Conservation (phyloP, 768 basidiomycete species). For the Plicaturopsis crispa region DNA sequence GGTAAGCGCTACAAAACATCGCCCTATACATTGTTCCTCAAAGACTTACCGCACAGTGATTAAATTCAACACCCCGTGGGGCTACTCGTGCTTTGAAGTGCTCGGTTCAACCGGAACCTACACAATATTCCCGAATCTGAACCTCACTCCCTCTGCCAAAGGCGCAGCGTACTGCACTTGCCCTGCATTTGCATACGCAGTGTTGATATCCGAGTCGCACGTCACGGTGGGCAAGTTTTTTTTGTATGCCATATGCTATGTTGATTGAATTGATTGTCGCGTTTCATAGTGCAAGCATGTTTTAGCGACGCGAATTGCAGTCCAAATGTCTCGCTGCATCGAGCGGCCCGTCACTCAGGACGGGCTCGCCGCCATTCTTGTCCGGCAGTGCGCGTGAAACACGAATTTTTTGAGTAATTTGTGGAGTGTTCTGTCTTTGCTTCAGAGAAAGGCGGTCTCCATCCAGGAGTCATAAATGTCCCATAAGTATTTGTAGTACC, state of each 20-base stretch:
- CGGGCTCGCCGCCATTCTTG: conserved; percentile 39
- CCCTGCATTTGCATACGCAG: conserved; percentile 62
- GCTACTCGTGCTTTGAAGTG: conserved; percentile 57
- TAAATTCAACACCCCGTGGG: conserved; percentile 50
- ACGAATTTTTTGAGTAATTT: no score
- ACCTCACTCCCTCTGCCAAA: conserved; percentile 27
- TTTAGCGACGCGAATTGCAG: conserved; percentile 56
- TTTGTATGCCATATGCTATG: conserved; percentile 6
- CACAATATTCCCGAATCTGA: conserved; percentile 43
- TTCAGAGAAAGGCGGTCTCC: no score
- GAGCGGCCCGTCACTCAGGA: conserved; percentile 39
- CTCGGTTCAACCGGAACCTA: conserved; percentile 59
- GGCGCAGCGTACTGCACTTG: conserved; percentile 62
- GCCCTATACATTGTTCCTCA: not conserved
- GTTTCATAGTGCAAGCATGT: conserved; percentile 69
- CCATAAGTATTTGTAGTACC: no score
- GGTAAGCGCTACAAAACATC: conserved; percentile 31
- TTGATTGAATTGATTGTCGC: conserved; percentile 1
- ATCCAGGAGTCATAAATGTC: no score
- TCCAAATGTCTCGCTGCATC: conserved; percentile 41
- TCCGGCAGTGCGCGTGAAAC: conserved; percentile 28
- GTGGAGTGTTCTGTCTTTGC: no score
- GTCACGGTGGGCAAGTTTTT: no score
- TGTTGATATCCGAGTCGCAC: conserved; percentile 52
- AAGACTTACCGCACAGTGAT: conserved; percentile 36